These are phyloP conservation scores for Magnaporthales sp. DNA, from an alignment of 2,329 filamentous ascomycete species.

Conservation along the genomic window DNA sequence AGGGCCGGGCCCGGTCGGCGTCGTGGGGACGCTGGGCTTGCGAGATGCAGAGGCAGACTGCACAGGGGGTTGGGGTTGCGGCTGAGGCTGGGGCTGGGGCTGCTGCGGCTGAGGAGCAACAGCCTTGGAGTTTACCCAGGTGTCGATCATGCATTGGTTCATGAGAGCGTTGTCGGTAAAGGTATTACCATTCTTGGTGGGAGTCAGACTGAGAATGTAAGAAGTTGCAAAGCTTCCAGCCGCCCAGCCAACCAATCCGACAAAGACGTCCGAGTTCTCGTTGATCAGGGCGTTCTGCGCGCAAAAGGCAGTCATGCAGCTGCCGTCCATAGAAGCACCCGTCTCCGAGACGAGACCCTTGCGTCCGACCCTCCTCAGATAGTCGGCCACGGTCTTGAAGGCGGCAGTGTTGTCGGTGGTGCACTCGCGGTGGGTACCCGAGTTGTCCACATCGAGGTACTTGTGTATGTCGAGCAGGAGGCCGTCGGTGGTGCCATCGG, in stretches of 20 bases:
- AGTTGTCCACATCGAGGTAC: slow-evolving; percentile 50
- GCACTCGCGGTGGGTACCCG: slow-evolving; percentile 42
- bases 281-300: slow-evolving; percentile 22
- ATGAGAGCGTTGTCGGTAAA: slow-evolving; percentile 12
- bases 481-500: slow-evolving; percentile 45
- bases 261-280: slow-evolving; percentile 21
- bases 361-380: slow-evolving; percentile 23
- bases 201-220: slow-evolving; percentile 20
- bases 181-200: slow-evolving; percentile 16
- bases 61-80: background rate
- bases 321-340: slow-evolving; percentile 24
- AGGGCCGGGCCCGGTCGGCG: too few relatives aligned
- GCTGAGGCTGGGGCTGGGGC: background rate
- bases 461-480: slow-evolving; percentile 54
- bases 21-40: background rate
- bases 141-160: slow-evolving; percentile 11
- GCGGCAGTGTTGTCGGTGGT: slow-evolving; percentile 33
- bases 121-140: slow-evolving; percentile 6
- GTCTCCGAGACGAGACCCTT: slow-evolving; percentile 26
- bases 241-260: slow-evolving; percentile 19
- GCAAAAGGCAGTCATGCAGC: slow-evolving; percentile 22
- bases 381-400: slow-evolving; percentile 24
- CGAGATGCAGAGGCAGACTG: background rate
- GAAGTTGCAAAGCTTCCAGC: slow-evolving; percentile 17
- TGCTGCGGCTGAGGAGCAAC: background rate